Evolutionary conservation across 169 alveolate species (phyloP).

Genomic region (Plasmodium relictum): DNA sequence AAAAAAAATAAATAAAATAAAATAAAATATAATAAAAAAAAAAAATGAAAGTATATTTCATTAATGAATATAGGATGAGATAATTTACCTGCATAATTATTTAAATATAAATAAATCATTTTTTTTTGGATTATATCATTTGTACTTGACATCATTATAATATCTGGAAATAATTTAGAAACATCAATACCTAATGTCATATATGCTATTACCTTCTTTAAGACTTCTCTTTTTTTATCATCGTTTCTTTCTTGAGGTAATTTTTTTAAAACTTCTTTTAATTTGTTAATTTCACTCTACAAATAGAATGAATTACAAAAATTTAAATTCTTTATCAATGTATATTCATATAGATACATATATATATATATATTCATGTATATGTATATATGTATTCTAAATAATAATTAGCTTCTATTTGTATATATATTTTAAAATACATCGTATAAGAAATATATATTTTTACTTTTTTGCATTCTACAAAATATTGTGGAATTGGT

Average conservation of each 20-base stretch:
- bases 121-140: constrained; percentile 98
- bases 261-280: constrained; percentile 72
- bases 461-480: constrained; percentile 56
- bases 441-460: constrained; percentile 3
- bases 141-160: constrained; percentile 97
- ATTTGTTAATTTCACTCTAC: constrained; percentile 75
- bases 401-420: constrained; percentile 1
- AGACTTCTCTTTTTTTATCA: constrained; percentile 79
- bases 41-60: neutral
- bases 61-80: neutral
- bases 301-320: neutral
- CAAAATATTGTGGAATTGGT: constrained; percentile 47
- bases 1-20: neutral
- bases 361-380: constrained; percentile 8
- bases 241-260: constrained; percentile 78
- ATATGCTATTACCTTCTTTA: constrained; percentile 92
- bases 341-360: neutral
- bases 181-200: constrained; percentile 97
- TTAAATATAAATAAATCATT: constrained; percentile 97
- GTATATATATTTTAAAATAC: neutral
- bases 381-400: neutral
- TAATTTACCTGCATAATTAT: constrained; percentile 91
- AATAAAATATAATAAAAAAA: neutral
- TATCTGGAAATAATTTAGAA: constrained; percentile 96
- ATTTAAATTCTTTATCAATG: neutral